Conservation (phyloP, 495 filamentous ascomycete species). For the Penicillium dipodomyicola region DNA sequence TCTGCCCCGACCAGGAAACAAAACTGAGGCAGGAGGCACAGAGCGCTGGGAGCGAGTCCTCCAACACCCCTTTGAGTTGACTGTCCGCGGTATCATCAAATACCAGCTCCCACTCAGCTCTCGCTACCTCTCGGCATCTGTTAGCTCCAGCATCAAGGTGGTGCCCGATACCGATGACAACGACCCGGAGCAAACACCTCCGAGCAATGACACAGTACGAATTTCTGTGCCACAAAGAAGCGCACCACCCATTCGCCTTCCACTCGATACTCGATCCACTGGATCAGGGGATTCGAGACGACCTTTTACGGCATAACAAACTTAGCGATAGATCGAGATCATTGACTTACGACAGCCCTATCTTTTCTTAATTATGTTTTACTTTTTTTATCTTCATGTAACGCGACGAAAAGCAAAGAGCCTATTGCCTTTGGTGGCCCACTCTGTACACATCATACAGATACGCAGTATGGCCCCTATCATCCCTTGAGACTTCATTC, state of each 20-base stretch:
- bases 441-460: neutral
- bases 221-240: slow-evolving; percentile 15
- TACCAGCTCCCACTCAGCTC: slow-evolving; percentile 84
- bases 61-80: slow-evolving; percentile 85
- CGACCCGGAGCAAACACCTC: slow-evolving; percentile 17
- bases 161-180: slow-evolving; percentile 45
- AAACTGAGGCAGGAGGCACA: slow-evolving; percentile 78
- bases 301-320: slow-evolving; percentile 29
- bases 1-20: slow-evolving; percentile 79
- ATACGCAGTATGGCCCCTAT: slow-evolving; percentile 2
- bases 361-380: slow-evolving; percentile 12
- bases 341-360: slow-evolving; percentile 27
- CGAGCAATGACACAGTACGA: slow-evolving; percentile 31
- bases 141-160: slow-evolving; percentile 52
- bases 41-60: slow-evolving; percentile 91
- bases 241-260: slow-evolving; percentile 9
- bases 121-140: slow-evolving; percentile 53
- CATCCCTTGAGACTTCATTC: slow-evolving; percentile 8
- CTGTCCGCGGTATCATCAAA: slow-evolving; percentile 83
- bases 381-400: slow-evolving; percentile 14
- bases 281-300: slow-evolving; percentile 22
- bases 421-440: neutral
- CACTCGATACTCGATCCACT: slow-evolving; percentile 10
- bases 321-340: slow-evolving; percentile 34
- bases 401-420: slow-evolving; percentile 18